Evolutionary conservation across 352 stramenopile genomes (phyloP).

Genomic region (Globisporangium nodosum): DNA sequence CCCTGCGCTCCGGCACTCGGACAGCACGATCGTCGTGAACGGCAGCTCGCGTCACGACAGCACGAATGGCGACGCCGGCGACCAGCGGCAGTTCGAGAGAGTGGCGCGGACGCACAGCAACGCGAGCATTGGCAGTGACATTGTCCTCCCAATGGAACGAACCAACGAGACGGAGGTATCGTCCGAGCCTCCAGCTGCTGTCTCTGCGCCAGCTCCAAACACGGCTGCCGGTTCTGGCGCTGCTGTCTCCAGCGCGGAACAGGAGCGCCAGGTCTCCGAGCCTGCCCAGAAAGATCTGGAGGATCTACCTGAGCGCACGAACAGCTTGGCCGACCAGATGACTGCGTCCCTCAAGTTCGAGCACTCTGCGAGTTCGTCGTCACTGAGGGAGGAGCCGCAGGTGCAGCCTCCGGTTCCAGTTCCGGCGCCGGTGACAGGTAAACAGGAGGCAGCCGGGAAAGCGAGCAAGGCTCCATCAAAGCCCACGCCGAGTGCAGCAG

Average conservation of each 20-base stretch:
- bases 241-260: not conserved
- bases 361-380: constrained; percentile 18
- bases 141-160: constrained; percentile 17
- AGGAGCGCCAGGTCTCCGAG: not conserved
- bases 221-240: not conserved
- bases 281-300: constrained; percentile 28
- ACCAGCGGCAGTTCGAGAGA: constrained; percentile 2
- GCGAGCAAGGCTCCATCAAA: constrained; percentile 1
- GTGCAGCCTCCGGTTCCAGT: not conserved
- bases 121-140: constrained; percentile 25
- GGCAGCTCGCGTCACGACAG: constrained; percentile 2
- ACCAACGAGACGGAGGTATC: not conserved
- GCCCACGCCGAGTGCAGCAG: not conserved
- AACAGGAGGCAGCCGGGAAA: not conserved
- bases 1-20: constrained; percentile 10
- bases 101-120: constrained; percentile 17
- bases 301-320: constrained; percentile 46
- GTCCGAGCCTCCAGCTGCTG: not conserved
- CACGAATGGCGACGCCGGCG: not conserved
- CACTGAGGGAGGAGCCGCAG: constrained; percentile 2
- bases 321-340: constrained; percentile 22
- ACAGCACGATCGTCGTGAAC: constrained; percentile 13
- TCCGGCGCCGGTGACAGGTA: not conserved
- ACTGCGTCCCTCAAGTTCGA: constrained; percentile 38
- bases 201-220: not conserved